Percentiles rank a stretch among this genome's conserved stretches.
These are phyloP conservation scores for Vishniacozyma victoriae DNA, from an alignment of 768 basidiomycete genomes.

Conservation along the genomic window DNA sequence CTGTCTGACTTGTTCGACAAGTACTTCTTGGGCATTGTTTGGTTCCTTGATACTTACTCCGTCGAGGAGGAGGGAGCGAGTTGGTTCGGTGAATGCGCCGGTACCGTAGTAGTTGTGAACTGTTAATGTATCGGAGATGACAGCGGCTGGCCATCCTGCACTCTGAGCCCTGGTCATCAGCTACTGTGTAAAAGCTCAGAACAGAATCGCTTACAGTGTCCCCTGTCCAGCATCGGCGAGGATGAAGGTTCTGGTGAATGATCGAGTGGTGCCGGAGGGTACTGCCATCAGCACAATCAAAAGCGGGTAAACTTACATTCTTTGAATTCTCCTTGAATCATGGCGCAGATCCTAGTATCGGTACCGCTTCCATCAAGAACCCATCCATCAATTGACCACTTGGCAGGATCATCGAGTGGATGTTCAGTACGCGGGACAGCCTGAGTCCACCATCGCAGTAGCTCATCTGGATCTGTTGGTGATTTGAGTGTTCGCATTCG, in stretches of 20 bases:
- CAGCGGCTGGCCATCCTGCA: constrained; percentile 81
- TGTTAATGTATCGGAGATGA: constrained; percentile 81
- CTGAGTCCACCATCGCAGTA: constrained; percentile 54
- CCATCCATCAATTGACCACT: constrained; percentile 83
- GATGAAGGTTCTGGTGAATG: constrained; percentile 89
- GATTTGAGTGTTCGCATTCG: constrained; percentile 58
- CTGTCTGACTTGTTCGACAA: constrained; percentile 57
- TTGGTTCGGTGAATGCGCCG: constrained; percentile 60
- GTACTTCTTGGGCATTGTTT: constrained; percentile 27
- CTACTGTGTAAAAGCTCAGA: not conserved
- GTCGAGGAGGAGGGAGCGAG: constrained; percentile 45
- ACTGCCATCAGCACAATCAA: constrained; percentile 49
- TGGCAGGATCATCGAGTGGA: constrained; percentile 69
- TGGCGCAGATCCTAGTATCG: constrained; percentile 56
- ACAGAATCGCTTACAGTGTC: constrained; percentile 61
- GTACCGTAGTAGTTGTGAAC: constrained; percentile 77
- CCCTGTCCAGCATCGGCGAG: constrained; percentile 72
- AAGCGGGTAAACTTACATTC: constrained; percentile 66
- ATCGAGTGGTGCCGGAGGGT: constrained; percentile 71
- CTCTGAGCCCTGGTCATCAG: constrained; percentile 58
- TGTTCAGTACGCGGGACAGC: constrained; percentile 73
- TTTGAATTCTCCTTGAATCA: constrained; percentile 81
- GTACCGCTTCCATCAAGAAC: constrained; percentile 50
- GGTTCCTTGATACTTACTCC: constrained; percentile 37
- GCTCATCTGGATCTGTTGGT: constrained; percentile 58